These are phyloP conservation scores for Dactylis glomerata DNA, from an alignment of 176 grass and related monocot species.

Conservation along the genomic window DNA sequence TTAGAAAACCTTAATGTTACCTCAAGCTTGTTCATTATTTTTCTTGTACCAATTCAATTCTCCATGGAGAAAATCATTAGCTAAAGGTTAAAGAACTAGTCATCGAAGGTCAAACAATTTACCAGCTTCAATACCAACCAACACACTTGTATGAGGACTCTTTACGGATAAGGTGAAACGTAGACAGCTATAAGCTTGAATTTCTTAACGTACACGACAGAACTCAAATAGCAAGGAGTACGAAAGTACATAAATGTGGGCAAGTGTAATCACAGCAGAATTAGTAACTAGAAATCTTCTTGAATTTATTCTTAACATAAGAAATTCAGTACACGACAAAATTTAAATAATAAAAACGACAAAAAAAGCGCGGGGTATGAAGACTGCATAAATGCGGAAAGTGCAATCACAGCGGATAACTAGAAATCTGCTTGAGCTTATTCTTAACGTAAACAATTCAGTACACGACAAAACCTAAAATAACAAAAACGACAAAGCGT, in stretches of 20 bases:
- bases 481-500: not conserved
- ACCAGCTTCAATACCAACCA: not conserved
- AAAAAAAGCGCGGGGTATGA: not conserved
- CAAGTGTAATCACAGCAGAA: not conserved
- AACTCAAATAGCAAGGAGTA: not conserved
- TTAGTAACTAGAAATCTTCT: not conserved
- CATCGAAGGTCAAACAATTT: not conserved
- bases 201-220: not conserved
- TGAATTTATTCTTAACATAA: not conserved
- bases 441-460: not conserved
- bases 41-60: not conserved
- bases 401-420: too few species aligned
- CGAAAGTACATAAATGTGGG: not conserved
- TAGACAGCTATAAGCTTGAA: not conserved
- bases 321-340: slow-evolving; percentile 7
- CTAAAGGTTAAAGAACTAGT: not conserved
- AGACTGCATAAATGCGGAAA: not conserved
- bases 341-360: not conserved
- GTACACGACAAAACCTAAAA: not conserved
- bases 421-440: not conserved
- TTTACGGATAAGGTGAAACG: not conserved
- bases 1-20: not conserved
- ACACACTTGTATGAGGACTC: not conserved
- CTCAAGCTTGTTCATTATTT: not conserved
- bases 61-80: not conserved